Base-by-base conservation (phyloP, 345 rosid species). In the Hibiscus trionum region DNA sequence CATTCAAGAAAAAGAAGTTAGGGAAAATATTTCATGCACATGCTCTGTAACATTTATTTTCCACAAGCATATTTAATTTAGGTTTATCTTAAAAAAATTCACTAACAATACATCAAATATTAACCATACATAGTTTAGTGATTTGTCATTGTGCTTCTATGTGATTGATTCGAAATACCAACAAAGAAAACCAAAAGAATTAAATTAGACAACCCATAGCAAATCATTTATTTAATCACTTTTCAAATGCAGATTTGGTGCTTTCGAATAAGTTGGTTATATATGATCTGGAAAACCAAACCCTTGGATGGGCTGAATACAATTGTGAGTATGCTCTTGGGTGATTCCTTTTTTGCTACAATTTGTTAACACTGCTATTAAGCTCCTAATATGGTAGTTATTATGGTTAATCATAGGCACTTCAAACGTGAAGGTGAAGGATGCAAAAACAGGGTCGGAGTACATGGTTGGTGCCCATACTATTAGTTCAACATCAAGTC, bases 291-390 rank as follows among this genome's bases (percentile, higher is more conserved):
- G 91, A 84, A 65, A 88, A 90, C 26, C 90, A 86, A 75, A 81
- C 80, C 47, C 82, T 93, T 56, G 98, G 98, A 78, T 93, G 98
- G 98, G 78, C 86, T 39, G 87, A 85, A 9, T 82, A 90, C 78
- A 85, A 93, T 79, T 93, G 96, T 93, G 83, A 91, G 98, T 87
- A 70, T 72, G 17, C 2, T 42, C 61, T 57, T 3, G 3, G 75
- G 7, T 37, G 42, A 37, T 31, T 31, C 35, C 35, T 31, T 31
- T 31, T 5, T 37, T 37, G 8, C 52, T 53, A 53, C 24, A 53
- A n/a, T 17, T n/a, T 3, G 1, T 53, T 55, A 19, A 55, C 24
- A 55, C 57, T 52, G 2, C n/a, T 16, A 52, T n/a, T 17, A 17
- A 19, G 60, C 6, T 19, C 11, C 3, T 55, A 55, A 21, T 14